These are phyloP conservation scores for Cladosporium velox DNA, from an alignment of 2,329 filamentous ascomycete species.

Conservation along the genomic window DNA sequence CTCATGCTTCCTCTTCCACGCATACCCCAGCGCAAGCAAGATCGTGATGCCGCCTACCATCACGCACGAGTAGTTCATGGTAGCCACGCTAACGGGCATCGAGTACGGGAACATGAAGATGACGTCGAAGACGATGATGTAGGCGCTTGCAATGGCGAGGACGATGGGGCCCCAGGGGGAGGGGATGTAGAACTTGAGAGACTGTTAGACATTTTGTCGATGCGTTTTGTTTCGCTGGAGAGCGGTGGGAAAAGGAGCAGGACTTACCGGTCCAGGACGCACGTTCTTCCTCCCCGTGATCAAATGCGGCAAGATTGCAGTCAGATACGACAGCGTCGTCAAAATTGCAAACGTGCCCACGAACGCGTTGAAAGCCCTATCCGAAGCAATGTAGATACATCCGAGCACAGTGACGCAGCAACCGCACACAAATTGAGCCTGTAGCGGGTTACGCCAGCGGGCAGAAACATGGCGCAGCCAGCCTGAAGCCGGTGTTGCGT, in stretches of 20 bases:
- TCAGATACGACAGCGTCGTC: conserved; percentile 59
- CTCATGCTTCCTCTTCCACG: conserved; percentile 41
- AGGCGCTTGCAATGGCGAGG: conserved; percentile 55
- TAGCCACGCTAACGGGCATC: conserved; percentile 48
- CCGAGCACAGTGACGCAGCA: conserved; percentile 59
- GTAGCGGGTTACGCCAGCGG: conserved; percentile 54
- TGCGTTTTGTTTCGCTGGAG: not conserved
- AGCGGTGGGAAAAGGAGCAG: not conserved
- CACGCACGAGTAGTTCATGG: conserved; percentile 58
- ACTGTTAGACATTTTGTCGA: not conserved
- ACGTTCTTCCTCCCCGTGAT: conserved; percentile 45
- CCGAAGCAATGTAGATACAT: conserved; percentile 65
- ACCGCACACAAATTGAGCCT: conserved; percentile 56
- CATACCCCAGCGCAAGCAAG: conserved; percentile 51
- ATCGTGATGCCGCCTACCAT: conserved; percentile 56
- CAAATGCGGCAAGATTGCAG: conserved; percentile 59
- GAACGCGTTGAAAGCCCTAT: conserved; percentile 67
- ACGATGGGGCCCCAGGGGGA: conserved; percentile 52
- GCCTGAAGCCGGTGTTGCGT: conserved; percentile 55
- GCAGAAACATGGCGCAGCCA: conserved; percentile 53
- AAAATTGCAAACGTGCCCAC: conserved; percentile 62
- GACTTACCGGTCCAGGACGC: conserved; percentile 50
- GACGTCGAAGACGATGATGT: conserved; percentile 63
- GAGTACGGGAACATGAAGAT: conserved; percentile 62
- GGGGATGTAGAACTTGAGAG: conserved; percentile 54